A percentile compares a stretch with the other conserved stretches of the same genome.
These are phyloP conservation scores for Rhynchosporium secalis DNA, from an alignment of 2,329 filamentous ascomycete genomes.

Conservation along the genomic window DNA sequence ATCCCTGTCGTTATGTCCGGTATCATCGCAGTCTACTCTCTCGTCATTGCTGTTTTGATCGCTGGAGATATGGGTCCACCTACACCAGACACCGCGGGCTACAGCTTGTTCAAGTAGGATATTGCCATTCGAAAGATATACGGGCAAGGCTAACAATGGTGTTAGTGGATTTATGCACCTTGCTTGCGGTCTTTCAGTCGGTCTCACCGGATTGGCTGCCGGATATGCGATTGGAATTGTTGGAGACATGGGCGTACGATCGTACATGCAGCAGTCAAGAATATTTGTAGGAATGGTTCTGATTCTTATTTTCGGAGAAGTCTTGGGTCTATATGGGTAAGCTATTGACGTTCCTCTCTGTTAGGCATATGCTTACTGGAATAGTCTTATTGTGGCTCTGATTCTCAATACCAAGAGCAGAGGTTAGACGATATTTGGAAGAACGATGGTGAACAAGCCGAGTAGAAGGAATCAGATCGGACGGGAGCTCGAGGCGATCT, in stretches of 20 bases:
- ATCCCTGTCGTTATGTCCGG: constrained; percentile 97
- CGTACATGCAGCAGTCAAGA: constrained; percentile 94
- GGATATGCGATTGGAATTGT: constrained; percentile 97
- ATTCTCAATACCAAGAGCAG: constrained; percentile 81
- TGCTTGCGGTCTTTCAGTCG: constrained; percentile 85
- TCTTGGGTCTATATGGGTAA: constrained; percentile 93
- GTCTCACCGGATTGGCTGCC: constrained; percentile 87
- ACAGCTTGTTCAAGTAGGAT: constrained; percentile 79
- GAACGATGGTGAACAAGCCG: not conserved
- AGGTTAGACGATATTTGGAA: constrained; percentile 28
- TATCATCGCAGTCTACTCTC: constrained; percentile 97
- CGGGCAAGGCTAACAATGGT: constrained; percentile 17
- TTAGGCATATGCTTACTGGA: constrained; percentile 20
- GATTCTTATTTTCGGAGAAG: constrained; percentile 97
- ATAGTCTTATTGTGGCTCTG: constrained; percentile 84
- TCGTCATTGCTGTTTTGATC: constrained; percentile 96
- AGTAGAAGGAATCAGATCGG: constrained; percentile 1
- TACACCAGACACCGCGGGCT: constrained; percentile 53
- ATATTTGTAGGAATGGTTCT: constrained; percentile 99
- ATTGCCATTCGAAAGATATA: constrained; percentile 25
- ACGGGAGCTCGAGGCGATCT: constrained; percentile 3
- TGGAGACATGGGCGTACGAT: constrained; percentile 88
- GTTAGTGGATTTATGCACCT: constrained; percentile 87
- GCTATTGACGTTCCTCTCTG: constrained; percentile 37
- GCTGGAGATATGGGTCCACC: constrained; percentile 82